A percentile compares a stretch with the other conserved stretches of the same genome.
phyloP scores from a whole-genome alignment of 1,139 yeast species.

The Sugiyamaella pinicola region DNA sequence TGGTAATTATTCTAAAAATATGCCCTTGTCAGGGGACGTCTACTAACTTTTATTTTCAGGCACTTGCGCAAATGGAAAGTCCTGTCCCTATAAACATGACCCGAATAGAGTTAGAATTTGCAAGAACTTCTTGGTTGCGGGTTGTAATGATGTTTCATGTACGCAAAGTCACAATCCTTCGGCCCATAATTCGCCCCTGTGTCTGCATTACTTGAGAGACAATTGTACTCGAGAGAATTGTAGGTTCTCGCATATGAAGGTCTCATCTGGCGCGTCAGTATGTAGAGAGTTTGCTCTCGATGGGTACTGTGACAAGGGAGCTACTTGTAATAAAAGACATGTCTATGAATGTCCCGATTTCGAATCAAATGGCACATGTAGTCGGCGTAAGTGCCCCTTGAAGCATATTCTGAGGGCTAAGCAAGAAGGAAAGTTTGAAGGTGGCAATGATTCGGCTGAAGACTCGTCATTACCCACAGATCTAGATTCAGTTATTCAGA shows the following conservation, averaged over 20 bases:
- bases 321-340: conserved; percentile 59
- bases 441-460: conserved; percentile 23
- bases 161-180: conserved; percentile 58
- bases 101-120: conserved; percentile 57
- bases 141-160: conserved; percentile 57
- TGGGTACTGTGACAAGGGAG: conserved; percentile 70
- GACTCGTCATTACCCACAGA: conserved; percentile 39
- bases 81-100: conserved; percentile 61
- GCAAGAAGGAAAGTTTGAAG: conserved; percentile 38
- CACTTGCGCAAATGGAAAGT: conserved; percentile 54
- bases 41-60: conserved; percentile 43
- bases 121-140: conserved; percentile 50
- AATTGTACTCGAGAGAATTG: conserved; percentile 61
- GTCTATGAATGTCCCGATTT: conserved; percentile 70
- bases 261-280: conserved; percentile 49
- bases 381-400: conserved; percentile 52
- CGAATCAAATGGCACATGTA: conserved; percentile 61
- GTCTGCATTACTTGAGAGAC: conserved; percentile 55
- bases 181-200: conserved; percentile 67
- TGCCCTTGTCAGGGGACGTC: background rate
- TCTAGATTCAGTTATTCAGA: conserved; percentile 17
- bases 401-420: conserved; percentile 47
- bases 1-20: conserved; percentile 29
- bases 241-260: conserved; percentile 55
- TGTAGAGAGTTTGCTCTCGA: conserved; percentile 70